These are phyloP conservation scores for Clarireedia paspali DNA, from an alignment of 2,329 filamentous ascomycete genomes.

Conservation along the genomic window DNA sequence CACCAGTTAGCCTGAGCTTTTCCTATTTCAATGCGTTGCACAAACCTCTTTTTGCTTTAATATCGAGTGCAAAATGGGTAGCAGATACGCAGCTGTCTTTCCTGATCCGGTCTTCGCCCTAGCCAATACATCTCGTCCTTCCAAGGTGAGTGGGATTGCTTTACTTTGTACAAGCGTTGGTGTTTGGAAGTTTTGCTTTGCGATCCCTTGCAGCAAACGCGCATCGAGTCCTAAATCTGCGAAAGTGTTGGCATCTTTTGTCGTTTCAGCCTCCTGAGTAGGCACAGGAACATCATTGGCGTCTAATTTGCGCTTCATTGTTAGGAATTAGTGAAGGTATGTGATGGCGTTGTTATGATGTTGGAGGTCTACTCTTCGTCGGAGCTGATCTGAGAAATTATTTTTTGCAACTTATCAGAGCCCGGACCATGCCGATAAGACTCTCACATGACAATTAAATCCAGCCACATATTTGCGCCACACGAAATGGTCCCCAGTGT, in stretches of 20 bases:
- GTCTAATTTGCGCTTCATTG: constrained; percentile 56
- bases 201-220: constrained; percentile 77
- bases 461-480: no score
- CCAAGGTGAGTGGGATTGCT: constrained; percentile 79
- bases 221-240: constrained; percentile 73
- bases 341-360: not conserved
- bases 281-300: constrained; percentile 43
- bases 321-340: constrained; percentile 12
- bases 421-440: constrained; percentile 2
- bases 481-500: no score
- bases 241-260: constrained; percentile 46
- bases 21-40: constrained; percentile 57
- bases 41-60: constrained; percentile 65
- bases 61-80: constrained; percentile 81
- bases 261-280: constrained; percentile 25
- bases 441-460: not conserved
- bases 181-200: constrained; percentile 72
- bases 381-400: constrained; percentile 1
- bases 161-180: constrained; percentile 85
- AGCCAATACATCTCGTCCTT: constrained; percentile 83
- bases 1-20: constrained; percentile 35
- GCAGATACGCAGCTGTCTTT: constrained; percentile 92
- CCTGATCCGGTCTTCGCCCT: constrained; percentile 93
- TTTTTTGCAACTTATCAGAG: constrained; percentile 11
- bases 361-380: constrained; percentile 1